Evolutionary conservation across 495 filamentous ascomycete species (phyloP), one percentile per base, ranked within the genome.

Genomic region (Paragyromitra xinjiangensis): DNA sequence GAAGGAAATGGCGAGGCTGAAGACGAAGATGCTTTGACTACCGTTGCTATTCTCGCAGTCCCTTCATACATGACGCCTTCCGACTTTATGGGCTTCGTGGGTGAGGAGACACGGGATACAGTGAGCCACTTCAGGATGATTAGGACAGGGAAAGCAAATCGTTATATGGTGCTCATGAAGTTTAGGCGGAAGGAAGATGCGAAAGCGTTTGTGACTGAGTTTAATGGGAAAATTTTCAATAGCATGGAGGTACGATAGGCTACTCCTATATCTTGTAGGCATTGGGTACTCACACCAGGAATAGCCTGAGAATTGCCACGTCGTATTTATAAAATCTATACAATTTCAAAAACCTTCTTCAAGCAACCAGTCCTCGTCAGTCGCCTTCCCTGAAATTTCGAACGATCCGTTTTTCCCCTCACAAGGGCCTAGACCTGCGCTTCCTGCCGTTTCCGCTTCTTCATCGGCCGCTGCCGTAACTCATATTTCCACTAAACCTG

Each of bases 91-190:
- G 95, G 94, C 0, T 98, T 95, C 79, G 89, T 98, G 44, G 95
- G 95, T 1, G 93, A 98, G 83, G 90, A 91, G 81, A 97, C 94
- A 78, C 89, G 92, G 83, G 91, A 93, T 73, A 87, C 93, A 68
- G 93, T 98, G 73, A 97, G 92, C 79, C 96, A 99, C 85, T 97
- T 97, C 81, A 87, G 95, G 51, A 96, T 99, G 91, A 92, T 99
- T 62, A 90, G 93, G 86, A 98, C 95, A 3, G 91, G 91, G 63
- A 86, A 92, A 66, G 89, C 92, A 80, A 98, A 95, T 83, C 89
- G 94, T 81, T 99, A 98, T 85, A 92, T 99, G 90, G 95, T 97
- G 59, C 86, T 99, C 71, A 95, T 99, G 92, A 98, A 97, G 85
- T 98, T 98, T 83, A 86, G 93, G 61, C 90, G 90, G 78, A 87